A percentile compares a stretch with the other conserved stretches of the same genome.
phyloP scores from a whole-genome alignment of 345 rosid genomes.

The Salix caprea region DNA sequence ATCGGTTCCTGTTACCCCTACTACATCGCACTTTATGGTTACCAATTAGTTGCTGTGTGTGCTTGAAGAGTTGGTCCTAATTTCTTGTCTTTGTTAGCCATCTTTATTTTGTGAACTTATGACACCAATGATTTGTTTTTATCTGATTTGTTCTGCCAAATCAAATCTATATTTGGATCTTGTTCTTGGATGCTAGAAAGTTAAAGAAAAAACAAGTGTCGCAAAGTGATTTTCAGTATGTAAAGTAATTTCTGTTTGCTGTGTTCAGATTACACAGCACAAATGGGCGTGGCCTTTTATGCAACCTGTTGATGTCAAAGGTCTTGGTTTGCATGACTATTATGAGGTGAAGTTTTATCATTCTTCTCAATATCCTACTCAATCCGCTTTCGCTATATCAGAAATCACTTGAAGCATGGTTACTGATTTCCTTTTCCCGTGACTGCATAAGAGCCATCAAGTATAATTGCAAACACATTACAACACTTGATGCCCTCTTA shows the following conservation, averaged over 20 bases:
- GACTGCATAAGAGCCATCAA: not conserved
- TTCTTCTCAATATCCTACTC: not conserved
- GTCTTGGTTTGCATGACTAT: conserved; percentile 84
- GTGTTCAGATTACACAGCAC: conserved; percentile 76
- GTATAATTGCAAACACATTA: not conserved
- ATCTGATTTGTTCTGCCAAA: not conserved
- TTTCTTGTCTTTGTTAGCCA: not conserved
- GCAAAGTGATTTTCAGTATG: not conserved
- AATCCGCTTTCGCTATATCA: not conserved
- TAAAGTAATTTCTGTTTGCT: not conserved
- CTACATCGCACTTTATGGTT: not conserved
- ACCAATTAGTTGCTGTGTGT: not conserved
- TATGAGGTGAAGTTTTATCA: conserved; percentile 40
- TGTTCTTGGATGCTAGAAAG: not conserved
- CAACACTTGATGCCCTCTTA: not conserved
- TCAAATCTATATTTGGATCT: not conserved
- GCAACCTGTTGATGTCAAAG: conserved; percentile 91
- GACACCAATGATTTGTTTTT: not conserved
- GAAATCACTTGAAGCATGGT: not conserved
- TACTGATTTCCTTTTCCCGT: not conserved
- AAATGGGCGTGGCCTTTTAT: conserved; percentile 90
- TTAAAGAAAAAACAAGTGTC: not conserved
- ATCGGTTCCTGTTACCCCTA: not conserved
- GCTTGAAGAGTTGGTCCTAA: not conserved
- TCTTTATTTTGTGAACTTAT: not conserved